phyloP scores from a whole-genome alignment of 805 yeast species.

The Candida chauliodis region DNA sequence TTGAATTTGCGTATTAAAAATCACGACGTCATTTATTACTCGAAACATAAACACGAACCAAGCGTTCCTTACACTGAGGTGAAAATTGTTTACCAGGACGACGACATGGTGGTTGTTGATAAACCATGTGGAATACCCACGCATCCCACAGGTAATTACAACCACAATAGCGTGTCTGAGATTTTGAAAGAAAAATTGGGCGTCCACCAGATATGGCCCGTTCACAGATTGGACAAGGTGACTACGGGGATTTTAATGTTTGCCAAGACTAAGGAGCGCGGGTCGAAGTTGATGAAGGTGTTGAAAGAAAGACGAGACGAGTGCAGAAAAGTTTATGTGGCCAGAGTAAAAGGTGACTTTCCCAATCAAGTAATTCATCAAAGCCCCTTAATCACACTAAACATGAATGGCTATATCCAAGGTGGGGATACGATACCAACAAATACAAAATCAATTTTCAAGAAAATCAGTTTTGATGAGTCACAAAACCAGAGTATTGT shows the following conservation, averaged over 20 bases:
- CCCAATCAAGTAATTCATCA: conserved; percentile 27
- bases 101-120: conserved; percentile 39
- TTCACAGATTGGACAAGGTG: conserved; percentile 49
- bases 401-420: conserved; percentile 31
- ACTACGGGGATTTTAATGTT: conserved; percentile 50
- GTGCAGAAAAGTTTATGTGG: conserved; percentile 42
- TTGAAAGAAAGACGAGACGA: conserved; percentile 25
- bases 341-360: conserved; percentile 41
- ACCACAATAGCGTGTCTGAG: conserved; percentile 42
- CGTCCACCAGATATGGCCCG: conserved; percentile 33
- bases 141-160: conserved; percentile 47
- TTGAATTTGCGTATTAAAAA: conserved; percentile 13
- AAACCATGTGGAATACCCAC: conserved; percentile 55
- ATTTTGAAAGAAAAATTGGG: conserved; percentile 31
- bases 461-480: conserved; percentile 24
- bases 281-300: conserved; percentile 26
- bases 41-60: conserved; percentile 46
- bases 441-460: conserved; percentile 32
- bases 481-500: conserved; percentile 40
- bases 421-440: conserved; percentile 25
- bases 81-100: conserved; percentile 33
- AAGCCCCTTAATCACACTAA: conserved; percentile 40
- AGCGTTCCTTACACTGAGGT: conserved; percentile 23
- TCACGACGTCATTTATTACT: conserved; percentile 28
- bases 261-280: conserved; percentile 33